Base-by-base conservation (phyloP, 2,329 filamentous ascomycete genomes). In the Truncatella angustata region DNA sequence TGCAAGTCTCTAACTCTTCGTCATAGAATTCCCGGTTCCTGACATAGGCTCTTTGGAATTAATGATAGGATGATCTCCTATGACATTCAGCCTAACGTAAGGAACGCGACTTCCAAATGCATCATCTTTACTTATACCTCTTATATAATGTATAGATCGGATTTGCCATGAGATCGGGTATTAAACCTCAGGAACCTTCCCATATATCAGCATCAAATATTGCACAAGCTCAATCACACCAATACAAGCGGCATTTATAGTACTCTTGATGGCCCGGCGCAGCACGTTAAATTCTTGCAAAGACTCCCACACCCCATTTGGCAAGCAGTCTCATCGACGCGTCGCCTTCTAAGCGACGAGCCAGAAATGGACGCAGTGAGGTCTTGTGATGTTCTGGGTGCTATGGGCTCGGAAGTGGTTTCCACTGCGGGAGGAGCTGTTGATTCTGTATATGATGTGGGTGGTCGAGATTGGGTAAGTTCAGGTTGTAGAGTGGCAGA, bases 401-500 rank as follows among this genome's bases (percentile, higher is more conserved):
- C 12, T 7, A 20, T 32, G 24, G 43, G 28, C 10, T 16, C 16
- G 18, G 28, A 16, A 9, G n/a, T 46, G 11, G 43, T 34, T 20
- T 18, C 28, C n/a, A 10, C 14, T 6, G 37, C 44, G 14, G 37
- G 4, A 5, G 20, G 26, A 6, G 14, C 20, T 4, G 37, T 36
- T 26, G 42, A 36, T 12, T 24, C 26, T 12, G 53, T 26, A 26
- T 20, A 5, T 42, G 45, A 39, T 35, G 26, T 45, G 45, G 34
- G 52, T 44, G 21, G 32, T 34, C 39, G 47, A 12, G 57, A 47
- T 5, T 46, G 49, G 5, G 62, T 58, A 23, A 66, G 59, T 64
- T 90, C 87, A 0, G 87, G 87, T 68, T 91, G 87, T 28, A 92
- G 64, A 1, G 88, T 90, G 4, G 75, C 77, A 11, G 84, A 87